Base-by-base conservation (phyloP, 352 stramenopile species). In the Globisporangium orthogonon region DNA sequence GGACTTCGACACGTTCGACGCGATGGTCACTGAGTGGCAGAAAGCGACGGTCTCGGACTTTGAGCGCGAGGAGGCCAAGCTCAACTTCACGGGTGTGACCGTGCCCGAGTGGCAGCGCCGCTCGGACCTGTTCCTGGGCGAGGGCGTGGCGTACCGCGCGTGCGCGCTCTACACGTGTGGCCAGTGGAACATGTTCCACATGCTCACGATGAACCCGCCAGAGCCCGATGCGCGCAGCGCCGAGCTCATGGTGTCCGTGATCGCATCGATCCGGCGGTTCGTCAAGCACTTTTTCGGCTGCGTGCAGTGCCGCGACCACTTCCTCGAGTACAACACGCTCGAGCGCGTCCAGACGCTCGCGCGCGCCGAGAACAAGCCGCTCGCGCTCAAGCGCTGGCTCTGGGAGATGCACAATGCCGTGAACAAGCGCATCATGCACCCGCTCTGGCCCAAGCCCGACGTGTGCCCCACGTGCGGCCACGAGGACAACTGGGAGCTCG, bases 141-240 rank as follows among this genome's bases (percentile, higher is more conserved):
- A 87, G 46, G 83, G 83, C 28, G 71, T 73, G 15, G 69, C 74
- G 1, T 93, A 93, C 60, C 71, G 71, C 28, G 77, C 83, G 2
- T 93, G 83, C 40, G 83, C 81, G 28, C 58, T 86, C 29, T 93
- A 93, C 63, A 93, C 83, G 45, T 93, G 83, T 51, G 83, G 83
- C 1, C 83, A 93, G 65, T 93, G 83, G 83, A 93, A 75, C 47
- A 88, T 93, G 76, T 93, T 93, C 65, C 83, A 93, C 71, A 86
- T 93, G 80, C 61, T 93, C 54, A 91, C 78, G 17, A 73, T 93
- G 64, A 89, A 88, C 52, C 80, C 76, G 9, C 66, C 65, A 2
- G 72, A 78, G 60, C 67, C 57, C 1, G 67, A 61, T 1, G 46
- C 62, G 11, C 74, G 74, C 18, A 76, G 52, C 17, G 61, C 60